Conservation (phyloP, 1,139 yeast species). For the Kodamaea sp. region DNA sequence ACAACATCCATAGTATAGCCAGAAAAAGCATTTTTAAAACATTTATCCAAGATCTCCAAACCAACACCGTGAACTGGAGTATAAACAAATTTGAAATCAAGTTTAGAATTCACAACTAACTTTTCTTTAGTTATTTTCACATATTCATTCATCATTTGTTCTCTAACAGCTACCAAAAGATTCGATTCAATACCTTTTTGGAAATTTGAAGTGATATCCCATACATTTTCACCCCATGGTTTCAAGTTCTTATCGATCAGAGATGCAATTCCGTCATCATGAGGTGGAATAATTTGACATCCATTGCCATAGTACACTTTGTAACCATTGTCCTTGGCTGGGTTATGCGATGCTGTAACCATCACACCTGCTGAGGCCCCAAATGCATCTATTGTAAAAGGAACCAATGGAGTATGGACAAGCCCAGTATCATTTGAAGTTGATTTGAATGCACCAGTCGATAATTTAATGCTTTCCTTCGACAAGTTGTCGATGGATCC, state of each 20-base stretch:
- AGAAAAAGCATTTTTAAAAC: conserved; percentile 11
- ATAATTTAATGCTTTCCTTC: conserved; percentile 21
- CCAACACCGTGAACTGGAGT: conserved; percentile 98
- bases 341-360: conserved; percentile 97
- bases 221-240: conserved; percentile 53
- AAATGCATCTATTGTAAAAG: conserved; percentile 69
- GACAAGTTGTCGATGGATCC: conserved; percentile 38
- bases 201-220: conserved; percentile 46
- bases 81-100: conserved; percentile 57
- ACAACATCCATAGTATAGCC: conserved; percentile 34
- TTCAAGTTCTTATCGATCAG: conserved; percentile 56
- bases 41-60: conserved; percentile 39
- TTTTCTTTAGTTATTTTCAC: conserved; percentile 26
- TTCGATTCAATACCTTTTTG: conserved; percentile 18
- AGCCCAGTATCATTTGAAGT: conserved; percentile 17
- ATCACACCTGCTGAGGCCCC: conserved; percentile 80
- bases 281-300: conserved; percentile 94
- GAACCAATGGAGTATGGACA: conserved; percentile 91
- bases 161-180: conserved; percentile 26
- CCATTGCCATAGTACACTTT: conserved; percentile 93
- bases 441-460: conserved; percentile 4
- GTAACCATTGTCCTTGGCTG: conserved; percentile 86
- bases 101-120: conserved; percentile 18
- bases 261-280: conserved; percentile 68
- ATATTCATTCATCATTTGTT: conserved; percentile 35